phyloP scores from a whole-genome alignment of 345 rosid species.

The Camelina laxa region DNA sequence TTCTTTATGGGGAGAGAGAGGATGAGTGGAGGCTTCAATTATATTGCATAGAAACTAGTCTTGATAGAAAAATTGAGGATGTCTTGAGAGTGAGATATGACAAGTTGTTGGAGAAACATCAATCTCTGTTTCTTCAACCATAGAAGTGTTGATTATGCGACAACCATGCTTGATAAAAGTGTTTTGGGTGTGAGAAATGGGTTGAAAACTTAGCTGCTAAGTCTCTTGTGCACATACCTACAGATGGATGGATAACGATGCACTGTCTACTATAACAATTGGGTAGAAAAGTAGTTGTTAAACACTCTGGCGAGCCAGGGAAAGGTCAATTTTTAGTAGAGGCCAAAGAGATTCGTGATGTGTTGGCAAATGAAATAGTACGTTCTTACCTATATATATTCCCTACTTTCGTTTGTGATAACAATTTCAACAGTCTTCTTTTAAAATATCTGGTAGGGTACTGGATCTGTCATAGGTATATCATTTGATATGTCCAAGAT shows the following conservation, averaged over 20 bases:
- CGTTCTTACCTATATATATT: background rate
- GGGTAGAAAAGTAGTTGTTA: constrained; percentile 23
- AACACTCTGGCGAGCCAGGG: background rate
- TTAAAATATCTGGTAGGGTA: too few species aligned
- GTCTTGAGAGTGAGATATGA: constrained; percentile 42
- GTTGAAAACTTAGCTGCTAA: constrained; percentile 17
- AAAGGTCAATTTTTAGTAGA: background rate
- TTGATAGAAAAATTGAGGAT: constrained; percentile 13
- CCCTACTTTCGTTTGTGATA: too few species aligned
- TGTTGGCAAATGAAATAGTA: constrained; percentile 10
- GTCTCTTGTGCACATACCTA: constrained; percentile 35
- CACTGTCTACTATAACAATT: constrained; percentile 41
- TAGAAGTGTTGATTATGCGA: background rate
- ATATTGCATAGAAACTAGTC: background rate
- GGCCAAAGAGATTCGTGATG: background rate
- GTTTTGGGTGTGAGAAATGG: background rate
- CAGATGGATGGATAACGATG: background rate
- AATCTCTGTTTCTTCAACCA: constrained; percentile 38
- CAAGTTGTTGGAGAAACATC: constrained; percentile 2
- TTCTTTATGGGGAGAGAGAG: background rate
- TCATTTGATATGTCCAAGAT: too few species aligned
- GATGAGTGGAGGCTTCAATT: constrained; percentile 33
- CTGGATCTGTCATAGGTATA: too few species aligned
- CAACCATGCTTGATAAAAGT: background rate
- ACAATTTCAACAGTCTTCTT: too few species aligned